Conservation (phyloP, 805 yeast genomes). For the Cyberlindnera subsufficiens region DNA sequence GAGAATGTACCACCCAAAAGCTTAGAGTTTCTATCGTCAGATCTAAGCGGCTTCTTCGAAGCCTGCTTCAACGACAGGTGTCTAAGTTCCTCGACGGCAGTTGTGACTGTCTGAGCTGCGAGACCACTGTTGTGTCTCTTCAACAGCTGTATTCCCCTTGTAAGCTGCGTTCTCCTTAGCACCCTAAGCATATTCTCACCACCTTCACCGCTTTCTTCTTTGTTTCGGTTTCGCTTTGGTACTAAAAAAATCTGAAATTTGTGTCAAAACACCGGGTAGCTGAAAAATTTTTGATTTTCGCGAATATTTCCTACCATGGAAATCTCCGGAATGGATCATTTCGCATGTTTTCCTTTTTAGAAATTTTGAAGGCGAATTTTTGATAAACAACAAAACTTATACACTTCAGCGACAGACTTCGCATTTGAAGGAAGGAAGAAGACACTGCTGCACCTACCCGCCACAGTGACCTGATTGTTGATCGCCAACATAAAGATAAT, state of each 20-base stretch:
- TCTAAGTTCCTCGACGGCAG: conserved; percentile 15
- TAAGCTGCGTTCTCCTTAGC: background rate
- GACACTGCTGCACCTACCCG: background rate
- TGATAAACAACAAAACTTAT: too few relatives aligned
- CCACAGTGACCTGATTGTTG: background rate
- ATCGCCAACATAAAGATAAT: too few relatives aligned
- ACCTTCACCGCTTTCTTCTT: background rate
- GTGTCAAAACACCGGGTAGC: too few relatives aligned
- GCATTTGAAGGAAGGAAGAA: too few relatives aligned
- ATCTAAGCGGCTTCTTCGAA: background rate
- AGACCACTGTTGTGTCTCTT: background rate
- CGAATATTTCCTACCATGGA: too few relatives aligned
- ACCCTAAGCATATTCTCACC: conserved; percentile 4
- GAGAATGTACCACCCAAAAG: conserved; percentile 16
- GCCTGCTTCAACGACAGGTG: conserved; percentile 2
- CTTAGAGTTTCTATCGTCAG: conserved; percentile 2
- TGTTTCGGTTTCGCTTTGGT: background rate
- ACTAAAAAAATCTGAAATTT: too few relatives aligned
- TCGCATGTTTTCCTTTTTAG: too few relatives aligned
- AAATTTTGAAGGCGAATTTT: too few relatives aligned
- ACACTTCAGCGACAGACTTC: too few relatives aligned
- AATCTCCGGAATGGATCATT: too few relatives aligned
- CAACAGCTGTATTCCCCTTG: background rate
- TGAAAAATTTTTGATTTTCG: too few relatives aligned
- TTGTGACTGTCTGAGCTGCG: background rate